phyloP scores from a whole-genome alignment of 768 basidiomycete genomes.

The Collybia nuda region DNA sequence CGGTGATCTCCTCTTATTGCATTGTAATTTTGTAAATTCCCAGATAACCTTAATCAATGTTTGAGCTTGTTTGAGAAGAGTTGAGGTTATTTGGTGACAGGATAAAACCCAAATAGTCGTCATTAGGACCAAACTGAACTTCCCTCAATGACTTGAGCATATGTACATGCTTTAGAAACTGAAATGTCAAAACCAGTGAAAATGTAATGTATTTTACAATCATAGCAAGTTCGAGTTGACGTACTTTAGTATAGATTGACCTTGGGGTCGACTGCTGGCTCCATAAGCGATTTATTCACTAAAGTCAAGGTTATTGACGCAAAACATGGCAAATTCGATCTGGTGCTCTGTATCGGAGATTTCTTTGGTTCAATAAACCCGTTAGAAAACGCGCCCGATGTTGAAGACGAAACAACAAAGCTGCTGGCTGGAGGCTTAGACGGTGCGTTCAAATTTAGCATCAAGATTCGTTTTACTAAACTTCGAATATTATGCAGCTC shows the following conservation, averaged over 20 bases:
- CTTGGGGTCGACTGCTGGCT: constrained; percentile 78
- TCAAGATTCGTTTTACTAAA: background rate
- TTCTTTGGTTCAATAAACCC: constrained; percentile 69
- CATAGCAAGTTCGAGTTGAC: background rate
- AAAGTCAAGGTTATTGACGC: constrained; percentile 84
- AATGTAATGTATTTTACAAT: constrained; percentile 25
- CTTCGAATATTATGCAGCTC: constrained; percentile 47
- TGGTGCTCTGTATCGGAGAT: constrained; percentile 79
- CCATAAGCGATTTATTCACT: constrained; percentile 69
- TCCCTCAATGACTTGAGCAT: background rate
- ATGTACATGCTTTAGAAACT: background rate
- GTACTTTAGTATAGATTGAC: constrained; percentile 46
- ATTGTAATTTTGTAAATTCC: too few species aligned
- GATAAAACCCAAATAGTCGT: too few species aligned
- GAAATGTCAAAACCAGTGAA: constrained; percentile 30
- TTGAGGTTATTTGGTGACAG: too few species aligned
- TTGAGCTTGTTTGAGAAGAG: too few species aligned
- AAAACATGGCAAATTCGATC: constrained; percentile 93
- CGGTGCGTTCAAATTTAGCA: constrained; percentile 40
- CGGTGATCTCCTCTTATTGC: too few species aligned
- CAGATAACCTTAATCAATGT: too few species aligned
- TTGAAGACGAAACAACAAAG: constrained; percentile 52
- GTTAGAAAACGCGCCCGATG: constrained; percentile 23
- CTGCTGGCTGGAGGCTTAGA: constrained; percentile 68
- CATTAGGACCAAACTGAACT: constrained; percentile 6